phyloP scores from a whole-genome alignment of 129 eudicot species.

The Lonicera japonica region DNA sequence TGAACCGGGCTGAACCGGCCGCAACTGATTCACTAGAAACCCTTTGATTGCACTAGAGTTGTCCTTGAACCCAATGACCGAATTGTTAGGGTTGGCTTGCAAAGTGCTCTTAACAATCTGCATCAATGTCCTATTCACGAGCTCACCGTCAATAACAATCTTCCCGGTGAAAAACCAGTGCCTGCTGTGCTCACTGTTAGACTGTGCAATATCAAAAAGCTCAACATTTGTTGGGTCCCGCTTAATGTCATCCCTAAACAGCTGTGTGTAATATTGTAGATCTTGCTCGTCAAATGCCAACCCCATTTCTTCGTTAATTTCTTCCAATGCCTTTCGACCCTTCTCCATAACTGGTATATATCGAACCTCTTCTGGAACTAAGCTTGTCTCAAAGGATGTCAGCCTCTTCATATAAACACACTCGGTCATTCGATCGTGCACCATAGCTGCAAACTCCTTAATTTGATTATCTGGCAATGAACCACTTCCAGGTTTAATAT shows the following conservation, averaged over 20 bases:
- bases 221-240: constrained; percentile 91
- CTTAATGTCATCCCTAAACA: constrained; percentile 73
- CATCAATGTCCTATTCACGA: constrained; percentile 64
- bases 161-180: constrained; percentile 96
- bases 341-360: constrained; percentile 74
- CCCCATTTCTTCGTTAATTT: constrained; percentile 76
- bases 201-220: constrained; percentile 91
- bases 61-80: constrained; percentile 92
- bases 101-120: constrained; percentile 83
- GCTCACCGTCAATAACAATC: constrained; percentile 72
- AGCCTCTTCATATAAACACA: constrained; percentile 61
- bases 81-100: constrained; percentile 79
- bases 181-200: constrained; percentile 93
- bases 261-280: constrained; percentile 65
- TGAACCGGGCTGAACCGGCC: constrained; percentile 66
- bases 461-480: constrained; percentile 54
- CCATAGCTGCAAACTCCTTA: constrained; percentile 75
- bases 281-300: constrained; percentile 97
- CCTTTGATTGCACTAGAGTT: constrained; percentile 93
- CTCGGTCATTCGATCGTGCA: constrained; percentile 91
- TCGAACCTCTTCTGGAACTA: constrained; percentile 72
- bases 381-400: constrained; percentile 54
- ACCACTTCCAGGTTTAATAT: constrained; percentile 30
- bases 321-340: constrained; percentile 74
- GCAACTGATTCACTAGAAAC: constrained; percentile 61